Conservation (phyloP, 2,329 filamentous ascomycete genomes). For the Ophiostoma tasmaniense region DNA sequence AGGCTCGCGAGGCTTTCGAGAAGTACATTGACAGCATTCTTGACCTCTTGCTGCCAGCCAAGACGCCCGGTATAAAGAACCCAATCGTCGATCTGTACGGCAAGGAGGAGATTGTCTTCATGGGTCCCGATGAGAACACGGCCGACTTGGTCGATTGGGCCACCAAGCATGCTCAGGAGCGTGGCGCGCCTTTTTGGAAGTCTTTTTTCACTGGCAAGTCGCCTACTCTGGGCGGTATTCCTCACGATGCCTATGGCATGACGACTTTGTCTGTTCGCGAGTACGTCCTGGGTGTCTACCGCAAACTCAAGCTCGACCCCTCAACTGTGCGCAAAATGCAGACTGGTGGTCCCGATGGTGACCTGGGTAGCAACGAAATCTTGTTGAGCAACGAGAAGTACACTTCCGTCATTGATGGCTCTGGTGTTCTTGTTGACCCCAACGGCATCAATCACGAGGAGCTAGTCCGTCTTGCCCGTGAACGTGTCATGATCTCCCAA, state of each 20-base stretch:
- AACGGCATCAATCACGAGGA: constrained; percentile 80
- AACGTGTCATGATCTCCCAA: constrained; percentile 79
- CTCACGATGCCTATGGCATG: constrained; percentile 95
- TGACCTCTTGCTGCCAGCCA: constrained; percentile 81
- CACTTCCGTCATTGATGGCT: constrained; percentile 88
- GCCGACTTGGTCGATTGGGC: constrained; percentile 97
- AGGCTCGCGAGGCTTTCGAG: constrained; percentile 85
- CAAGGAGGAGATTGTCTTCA: constrained; percentile 93
- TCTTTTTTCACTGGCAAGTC: constrained; percentile 99
- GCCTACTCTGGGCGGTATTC: constrained; percentile 89
- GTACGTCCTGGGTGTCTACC: constrained; percentile 93
- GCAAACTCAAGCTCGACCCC: constrained; percentile 86
- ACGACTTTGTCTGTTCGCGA: constrained; percentile 93
- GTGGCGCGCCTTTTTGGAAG: constrained; percentile 98
- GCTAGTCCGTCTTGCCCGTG: constrained; percentile 73
- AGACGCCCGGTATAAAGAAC: constrained; percentile 96
- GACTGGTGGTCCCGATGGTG: constrained; percentile 92
- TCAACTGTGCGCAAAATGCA: constrained; percentile 85
- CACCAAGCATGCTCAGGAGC: constrained; percentile 81
- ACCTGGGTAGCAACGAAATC: constrained; percentile 96
- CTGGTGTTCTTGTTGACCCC: constrained; percentile 88
- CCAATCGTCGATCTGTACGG: constrained; percentile 93
- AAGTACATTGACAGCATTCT: constrained; percentile 99
- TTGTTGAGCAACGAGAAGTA: constrained; percentile 94
- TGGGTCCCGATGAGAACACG: constrained; percentile 98